A percentile compares a stretch with the other conserved stretches of the same genome.
Evolutionary conservation across 257 asterid species (phyloP).

Genomic region (Rehmannia glutinosa): DNA sequence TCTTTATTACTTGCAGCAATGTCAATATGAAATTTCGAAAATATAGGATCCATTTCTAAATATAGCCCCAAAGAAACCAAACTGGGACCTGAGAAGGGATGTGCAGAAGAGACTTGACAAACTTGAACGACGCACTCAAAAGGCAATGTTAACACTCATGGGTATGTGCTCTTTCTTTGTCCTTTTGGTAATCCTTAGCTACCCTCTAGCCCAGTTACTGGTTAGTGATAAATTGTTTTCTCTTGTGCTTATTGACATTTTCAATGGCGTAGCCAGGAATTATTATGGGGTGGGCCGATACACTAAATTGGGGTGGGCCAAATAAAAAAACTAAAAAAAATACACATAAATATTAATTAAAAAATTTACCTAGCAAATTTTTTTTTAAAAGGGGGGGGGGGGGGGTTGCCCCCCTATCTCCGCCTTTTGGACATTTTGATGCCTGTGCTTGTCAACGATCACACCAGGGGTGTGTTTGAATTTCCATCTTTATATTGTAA

Average conservation of each 20-base stretch:
- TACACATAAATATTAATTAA: too few species aligned
- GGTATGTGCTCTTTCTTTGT: slow-evolving; percentile 43
- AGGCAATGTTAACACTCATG: slow-evolving; percentile 66
- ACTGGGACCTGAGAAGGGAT: slow-evolving; percentile 95
- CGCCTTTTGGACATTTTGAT: too few species aligned
- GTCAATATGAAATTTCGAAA: slow-evolving; percentile 80
- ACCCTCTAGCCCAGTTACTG: background rate
- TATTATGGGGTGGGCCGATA: too few species aligned
- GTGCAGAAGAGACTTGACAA: slow-evolving; percentile 92
- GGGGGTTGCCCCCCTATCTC: too few species aligned
- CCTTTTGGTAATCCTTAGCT: background rate
- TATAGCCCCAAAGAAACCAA: slow-evolving; percentile 96
- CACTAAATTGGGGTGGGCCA: too few species aligned
- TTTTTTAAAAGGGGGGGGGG: too few species aligned
- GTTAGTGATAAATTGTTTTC: background rate
- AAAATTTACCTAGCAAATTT: too few species aligned
- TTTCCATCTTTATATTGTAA: background rate
- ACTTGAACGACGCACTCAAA: slow-evolving; percentile 88
- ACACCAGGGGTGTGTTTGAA: background rate
- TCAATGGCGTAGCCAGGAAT: too few species aligned
- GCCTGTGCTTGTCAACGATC: background rate
- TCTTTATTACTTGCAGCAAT: slow-evolving; percentile 36
- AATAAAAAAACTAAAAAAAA: too few species aligned
- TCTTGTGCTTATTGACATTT: background rate
- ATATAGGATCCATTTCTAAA: slow-evolving; percentile 84